phyloP scores from a whole-genome alignment of 2,329 filamentous ascomycete species.

The Ciborinia camelliae region DNA sequence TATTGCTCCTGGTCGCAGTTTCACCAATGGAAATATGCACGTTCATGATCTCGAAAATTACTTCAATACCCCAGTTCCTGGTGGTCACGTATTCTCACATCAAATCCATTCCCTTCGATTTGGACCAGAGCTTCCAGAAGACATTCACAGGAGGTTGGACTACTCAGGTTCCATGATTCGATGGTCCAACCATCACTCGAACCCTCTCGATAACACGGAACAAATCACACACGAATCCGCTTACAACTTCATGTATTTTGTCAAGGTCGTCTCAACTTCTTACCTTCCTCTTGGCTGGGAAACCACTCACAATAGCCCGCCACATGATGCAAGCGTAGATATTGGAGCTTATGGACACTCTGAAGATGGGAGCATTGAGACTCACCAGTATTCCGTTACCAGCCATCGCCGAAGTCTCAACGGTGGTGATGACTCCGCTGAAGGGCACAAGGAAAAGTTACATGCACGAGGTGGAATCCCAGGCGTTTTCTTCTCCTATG shows the following conservation, averaged over 20 bases:
- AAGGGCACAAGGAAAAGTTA: constrained; percentile 87
- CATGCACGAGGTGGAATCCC: constrained; percentile 91
- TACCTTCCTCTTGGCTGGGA: constrained; percentile 91
- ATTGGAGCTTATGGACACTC: constrained; percentile 67
- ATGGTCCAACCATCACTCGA: constrained; percentile 88
- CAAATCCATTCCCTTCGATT: constrained; percentile 86
- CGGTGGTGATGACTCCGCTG: constrained; percentile 79
- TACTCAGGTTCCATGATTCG: constrained; percentile 48
- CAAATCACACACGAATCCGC: constrained; percentile 78
- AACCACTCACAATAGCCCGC: constrained; percentile 43
- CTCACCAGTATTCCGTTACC: constrained; percentile 97
- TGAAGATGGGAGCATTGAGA: constrained; percentile 80
- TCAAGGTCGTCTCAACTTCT: constrained; percentile 95
- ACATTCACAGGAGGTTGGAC: constrained; percentile 59
- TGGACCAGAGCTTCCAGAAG: constrained; percentile 82
- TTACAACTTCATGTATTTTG: constrained; percentile 98
- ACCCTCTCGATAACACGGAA: constrained; percentile 78
- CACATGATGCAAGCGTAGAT: constrained; percentile 52
- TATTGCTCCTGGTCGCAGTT: constrained; percentile 90
- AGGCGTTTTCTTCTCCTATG: constrained; percentile 97
- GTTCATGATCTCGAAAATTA: constrained; percentile 97
- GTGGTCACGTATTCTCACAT: constrained; percentile 84
- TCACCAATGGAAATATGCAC: constrained; percentile 95
- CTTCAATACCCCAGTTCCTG: constrained; percentile 66
- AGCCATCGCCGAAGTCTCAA: constrained; percentile 86